Conservation (phyloP, 306 rosid genomes). For the Prinsepia uniflora region DNA sequence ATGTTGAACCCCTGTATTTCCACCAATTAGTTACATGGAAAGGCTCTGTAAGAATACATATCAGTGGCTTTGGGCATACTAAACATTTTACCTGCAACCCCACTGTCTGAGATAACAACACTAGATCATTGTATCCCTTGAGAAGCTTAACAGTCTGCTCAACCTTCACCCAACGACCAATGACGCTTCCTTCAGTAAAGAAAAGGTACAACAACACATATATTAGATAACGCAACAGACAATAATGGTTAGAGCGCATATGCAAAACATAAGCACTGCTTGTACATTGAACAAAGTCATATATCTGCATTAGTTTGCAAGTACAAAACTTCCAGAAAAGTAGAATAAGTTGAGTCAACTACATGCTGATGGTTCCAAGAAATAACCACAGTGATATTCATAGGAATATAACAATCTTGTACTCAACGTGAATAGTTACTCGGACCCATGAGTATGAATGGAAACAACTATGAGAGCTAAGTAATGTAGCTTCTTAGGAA, state of each 20-base stretch:
- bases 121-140: constrained; percentile 71
- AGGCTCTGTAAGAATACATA: background rate
- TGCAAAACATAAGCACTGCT: background rate
- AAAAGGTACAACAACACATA: constrained; percentile 25
- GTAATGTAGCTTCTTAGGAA: background rate
- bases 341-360: background rate
- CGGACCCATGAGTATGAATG: background rate
- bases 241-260: background rate
- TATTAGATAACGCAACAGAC: background rate
- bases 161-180: constrained; percentile 76
- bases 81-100: constrained; percentile 75
- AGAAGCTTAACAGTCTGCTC: constrained; percentile 70
- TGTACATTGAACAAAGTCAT: constrained; percentile 2
- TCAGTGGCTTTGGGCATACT: constrained; percentile 15
- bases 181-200: constrained; percentile 56
- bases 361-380: background rate
- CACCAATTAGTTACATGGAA: background rate
- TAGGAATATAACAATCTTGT: background rate
- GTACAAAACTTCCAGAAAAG: background rate
- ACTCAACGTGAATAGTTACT: background rate
- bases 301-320: background rate
- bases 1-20: background rate
- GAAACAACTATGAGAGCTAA: background rate
- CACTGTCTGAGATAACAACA: constrained; percentile 68
- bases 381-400: background rate